Evolutionary conservation across 495 filamentous ascomycete genomes (phyloP).

Genomic region (Xylaria castorea): DNA sequence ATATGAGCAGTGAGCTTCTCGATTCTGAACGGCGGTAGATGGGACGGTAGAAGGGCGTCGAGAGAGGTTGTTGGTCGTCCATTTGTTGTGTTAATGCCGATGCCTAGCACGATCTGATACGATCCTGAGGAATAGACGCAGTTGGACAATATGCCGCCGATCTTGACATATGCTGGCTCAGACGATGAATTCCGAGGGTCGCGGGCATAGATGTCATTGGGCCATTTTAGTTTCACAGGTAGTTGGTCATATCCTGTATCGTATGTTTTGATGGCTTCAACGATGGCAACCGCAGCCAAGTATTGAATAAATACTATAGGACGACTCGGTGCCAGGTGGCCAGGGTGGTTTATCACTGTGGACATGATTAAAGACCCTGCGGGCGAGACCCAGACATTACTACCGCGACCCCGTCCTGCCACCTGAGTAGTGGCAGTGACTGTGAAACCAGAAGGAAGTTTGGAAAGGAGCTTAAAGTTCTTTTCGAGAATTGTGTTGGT

Average conservation of each 20-base stretch:
- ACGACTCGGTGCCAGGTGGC: slow-evolving; percentile 70
- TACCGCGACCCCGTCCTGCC: slow-evolving; percentile 88
- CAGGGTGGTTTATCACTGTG: slow-evolving; percentile 80
- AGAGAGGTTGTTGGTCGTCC: slow-evolving; percentile 85
- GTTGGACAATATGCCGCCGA: slow-evolving; percentile 93
- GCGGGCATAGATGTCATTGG: slow-evolving; percentile 91
- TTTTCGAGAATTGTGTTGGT: slow-evolving; percentile 96
- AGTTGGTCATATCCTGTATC: slow-evolving; percentile 69
- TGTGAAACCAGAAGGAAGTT: slow-evolving; percentile 82
- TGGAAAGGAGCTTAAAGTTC: slow-evolving; percentile 77
- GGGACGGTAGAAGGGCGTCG: slow-evolving; percentile 67
- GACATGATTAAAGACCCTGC: slow-evolving; percentile 87
- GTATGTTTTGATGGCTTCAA: slow-evolving; percentile 84
- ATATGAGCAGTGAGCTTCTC: slow-evolving; percentile 88
- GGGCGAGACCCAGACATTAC: slow-evolving; percentile 94
- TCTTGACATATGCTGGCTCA: slow-evolving; percentile 72
- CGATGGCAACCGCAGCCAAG: slow-evolving; percentile 86
- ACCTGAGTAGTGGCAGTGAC: slow-evolving; percentile 91
- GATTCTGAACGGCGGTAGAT: slow-evolving; percentile 65
- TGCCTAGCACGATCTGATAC: slow-evolving; percentile 87
- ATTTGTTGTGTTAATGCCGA: slow-evolving; percentile 90
- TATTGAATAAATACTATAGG: slow-evolving; percentile 97
- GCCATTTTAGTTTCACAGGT: slow-evolving; percentile 93
- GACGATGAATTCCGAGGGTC: slow-evolving; percentile 67
- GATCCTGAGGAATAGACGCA: slow-evolving; percentile 77